These are phyloP conservation scores for Cinchona pubescens DNA, from an alignment of 257 asterid species.

Conservation along the genomic window DNA sequence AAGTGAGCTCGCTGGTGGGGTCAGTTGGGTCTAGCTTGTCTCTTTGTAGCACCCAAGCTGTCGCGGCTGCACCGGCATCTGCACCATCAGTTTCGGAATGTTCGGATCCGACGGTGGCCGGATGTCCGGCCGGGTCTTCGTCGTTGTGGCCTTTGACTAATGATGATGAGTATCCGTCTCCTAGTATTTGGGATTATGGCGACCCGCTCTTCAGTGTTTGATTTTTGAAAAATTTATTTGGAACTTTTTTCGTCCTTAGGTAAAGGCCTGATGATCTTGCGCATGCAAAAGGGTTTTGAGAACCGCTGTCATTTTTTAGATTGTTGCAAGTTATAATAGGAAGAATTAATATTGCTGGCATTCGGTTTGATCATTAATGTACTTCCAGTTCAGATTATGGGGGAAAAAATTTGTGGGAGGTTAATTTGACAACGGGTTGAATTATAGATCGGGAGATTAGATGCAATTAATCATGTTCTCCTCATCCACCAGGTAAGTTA, in stretches of 20 bases:
- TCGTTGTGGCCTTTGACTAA: slow-evolving; percentile 49
- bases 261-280: too few relatives aligned
- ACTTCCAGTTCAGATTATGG: too few relatives aligned
- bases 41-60: slow-evolving; percentile 24
- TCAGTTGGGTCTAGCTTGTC: slow-evolving; percentile 40
- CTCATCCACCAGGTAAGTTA: neutral
- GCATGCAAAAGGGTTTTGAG: too few relatives aligned
- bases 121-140: slow-evolving; percentile 32
- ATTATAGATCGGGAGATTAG: too few relatives aligned
- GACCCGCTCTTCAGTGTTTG: slow-evolving; percentile 75
- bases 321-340: too few relatives aligned
- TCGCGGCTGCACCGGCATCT: slow-evolving; percentile 26
- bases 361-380: too few relatives aligned
- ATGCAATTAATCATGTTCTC: too few relatives aligned
- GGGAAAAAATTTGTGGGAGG: too few relatives aligned
- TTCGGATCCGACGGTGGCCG: slow-evolving; percentile 34
- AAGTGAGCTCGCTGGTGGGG: slow-evolving; percentile 42
- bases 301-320: too few relatives aligned
- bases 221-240: slow-evolving; percentile 34
- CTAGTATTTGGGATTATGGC: slow-evolving; percentile 65
- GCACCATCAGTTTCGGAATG: slow-evolving; percentile 28
- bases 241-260: neutral
- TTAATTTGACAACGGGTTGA: too few relatives aligned
- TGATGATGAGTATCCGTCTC: slow-evolving; percentile 52
- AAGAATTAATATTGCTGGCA: too few relatives aligned